A percentile compares a stretch with the other conserved stretches of the same genome.
Conservation (phyloP, 2,329 filamentous ascomycete genomes). For the Ophiocordyceps camponoti-saundersi region DNA sequence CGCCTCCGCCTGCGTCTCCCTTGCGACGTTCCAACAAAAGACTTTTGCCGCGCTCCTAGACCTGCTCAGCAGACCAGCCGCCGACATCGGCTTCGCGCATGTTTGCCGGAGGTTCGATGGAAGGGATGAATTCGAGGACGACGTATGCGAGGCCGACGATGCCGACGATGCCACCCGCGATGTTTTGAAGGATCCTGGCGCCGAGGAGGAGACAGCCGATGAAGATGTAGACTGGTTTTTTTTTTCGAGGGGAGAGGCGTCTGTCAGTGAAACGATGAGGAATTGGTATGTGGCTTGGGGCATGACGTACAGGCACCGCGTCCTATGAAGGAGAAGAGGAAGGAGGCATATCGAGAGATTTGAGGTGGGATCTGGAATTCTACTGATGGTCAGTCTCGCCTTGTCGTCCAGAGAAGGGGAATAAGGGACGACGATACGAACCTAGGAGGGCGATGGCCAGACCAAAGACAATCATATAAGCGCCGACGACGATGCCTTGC, state of each 20-base stretch:
- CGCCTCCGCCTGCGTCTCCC: background rate
- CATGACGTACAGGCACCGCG: constrained; percentile 72
- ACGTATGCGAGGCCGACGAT: constrained; percentile 64
- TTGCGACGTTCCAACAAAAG: background rate
- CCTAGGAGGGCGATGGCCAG: constrained; percentile 53
- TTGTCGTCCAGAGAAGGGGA: background rate
- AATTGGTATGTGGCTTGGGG: background rate
- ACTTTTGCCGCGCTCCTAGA: constrained; percentile 19
- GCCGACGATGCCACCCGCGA: constrained; percentile 64
- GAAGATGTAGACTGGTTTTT: constrained; percentile 74
- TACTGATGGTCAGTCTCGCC: constrained; percentile 12
- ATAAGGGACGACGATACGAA: constrained; percentile 9
- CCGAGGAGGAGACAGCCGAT: constrained; percentile 74
- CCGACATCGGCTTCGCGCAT: constrained; percentile 59
- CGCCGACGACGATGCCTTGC: constrained; percentile 52
- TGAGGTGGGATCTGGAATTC: constrained; percentile 95
- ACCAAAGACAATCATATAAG: constrained; percentile 85
- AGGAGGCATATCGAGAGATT: constrained; percentile 83
- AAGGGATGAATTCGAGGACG: constrained; percentile 59
- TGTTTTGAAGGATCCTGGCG: constrained; percentile 45
- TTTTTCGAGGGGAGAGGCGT: background rate
- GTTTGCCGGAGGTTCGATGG: constrained; percentile 64
- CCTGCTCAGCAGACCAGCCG: constrained; percentile 63
- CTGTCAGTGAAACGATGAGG: background rate
- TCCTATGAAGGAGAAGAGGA: constrained; percentile 94